Evolutionary conservation across 768 basidiomycete species (phyloP), one percentile per base, ranked within the genome.

Genomic region (Suillus decipiens): DNA sequence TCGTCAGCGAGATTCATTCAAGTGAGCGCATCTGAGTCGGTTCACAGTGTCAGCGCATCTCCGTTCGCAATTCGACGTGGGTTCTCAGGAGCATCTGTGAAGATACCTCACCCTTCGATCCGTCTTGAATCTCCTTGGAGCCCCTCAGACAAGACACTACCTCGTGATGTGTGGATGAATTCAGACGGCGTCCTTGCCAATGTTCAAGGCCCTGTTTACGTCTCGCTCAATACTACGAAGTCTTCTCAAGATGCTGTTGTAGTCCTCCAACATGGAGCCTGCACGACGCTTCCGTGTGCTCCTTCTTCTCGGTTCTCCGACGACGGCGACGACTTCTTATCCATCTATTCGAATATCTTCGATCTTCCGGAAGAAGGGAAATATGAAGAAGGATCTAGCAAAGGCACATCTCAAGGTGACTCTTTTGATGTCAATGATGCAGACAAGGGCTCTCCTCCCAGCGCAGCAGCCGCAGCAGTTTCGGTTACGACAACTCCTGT

Each of bases 121-220:
- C 69, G 31, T 34, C 74, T 74, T 17, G 68, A 71, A 15, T 76
- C 73, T 3, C 73, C 74, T 5, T 76, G 73, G 73, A 74, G 73
- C 19, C 74, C 73, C 5, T 6, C 55, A 22, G 71, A 66, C 59
- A 64, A 48, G 22, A 3, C 17, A 0, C 19, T 65, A 2, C 28
- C 63, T 5, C 17, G 48, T 10, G 51, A 70, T 19, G 61, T 76
- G 1, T 75, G 73, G 72, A 59, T 74, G 55, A 65, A 73, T 57
- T 57, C 63, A 11, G 61, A 71, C 8, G 73, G 73, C 2, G 2
- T 62, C 9, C 61, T 75, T 59, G 33, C 36, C 47, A 65, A 63
- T 6, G 67, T 67, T 0, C 45, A 54, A 0, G 72, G 74, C 33
- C 71, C 63, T 12, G 34, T 67, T 6, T 33, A 0, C 31, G 19